Evolutionary conservation across 176 grass and related monocot genomes (phyloP), one percentile per base, ranked within the genome.

Genomic region (Oryza longistaminata): DNA sequence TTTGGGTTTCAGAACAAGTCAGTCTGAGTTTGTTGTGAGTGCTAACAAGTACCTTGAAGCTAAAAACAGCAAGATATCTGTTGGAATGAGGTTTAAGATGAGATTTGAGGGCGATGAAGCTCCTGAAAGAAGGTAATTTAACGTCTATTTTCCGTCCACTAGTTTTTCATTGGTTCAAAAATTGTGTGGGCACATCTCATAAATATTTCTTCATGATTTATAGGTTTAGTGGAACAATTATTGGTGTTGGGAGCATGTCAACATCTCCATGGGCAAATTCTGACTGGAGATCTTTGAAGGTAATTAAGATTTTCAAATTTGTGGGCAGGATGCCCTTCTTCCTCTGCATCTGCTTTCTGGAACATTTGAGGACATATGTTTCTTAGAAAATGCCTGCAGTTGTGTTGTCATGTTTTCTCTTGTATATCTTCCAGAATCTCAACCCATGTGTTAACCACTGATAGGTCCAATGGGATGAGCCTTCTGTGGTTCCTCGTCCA

Each of bases 1-100:
- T 81, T 81, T 86, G 64, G 8, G 27, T 65, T 87, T 58, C 91
- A 97, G 94, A 82, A 94, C 91, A 39, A 90, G 89, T 66, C 90
- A 78, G 75, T 97, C 94, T 8, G 94, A 97, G 68, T 97, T 92
- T 76, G 89, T 97, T 6, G 77, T 94, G 19, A 85, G 83, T 70
- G 79, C 90, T 27, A 94, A 92, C 80, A 97, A 94, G 85, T 97
- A 97, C 72, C 82, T 92, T 33, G 91, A 97, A 88, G 79, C 89
- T 70, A 97, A 91, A 86, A 94, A 90, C 49, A 75, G 78, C 33
- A 97, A 97, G 76, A 88, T 92, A 22, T 84, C 82, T 78, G 82
- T 94, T 75, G 94, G 91, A 29, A 90, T 92, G 94, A 93, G 94
- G 48, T 97, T 94, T 81, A 92, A 89, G 76, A 97, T 97, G 94